Conservation (phyloP, 2,329 filamentous ascomycete species). For the Emergomyces africanus region DNA sequence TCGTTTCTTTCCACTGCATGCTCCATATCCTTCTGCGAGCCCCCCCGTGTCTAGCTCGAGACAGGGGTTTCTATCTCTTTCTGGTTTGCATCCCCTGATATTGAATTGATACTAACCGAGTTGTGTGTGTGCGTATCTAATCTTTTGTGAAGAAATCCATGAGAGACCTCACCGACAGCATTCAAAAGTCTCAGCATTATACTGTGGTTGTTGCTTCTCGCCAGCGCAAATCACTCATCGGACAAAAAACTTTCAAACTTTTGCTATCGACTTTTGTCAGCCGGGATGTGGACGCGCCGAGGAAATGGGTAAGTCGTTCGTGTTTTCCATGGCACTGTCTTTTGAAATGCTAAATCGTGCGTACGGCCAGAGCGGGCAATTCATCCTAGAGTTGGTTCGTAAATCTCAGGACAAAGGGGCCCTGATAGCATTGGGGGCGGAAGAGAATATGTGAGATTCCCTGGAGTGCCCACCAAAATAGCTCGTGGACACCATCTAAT, state of each 20-base stretch:
- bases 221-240: constrained; percentile 8
- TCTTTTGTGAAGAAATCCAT: constrained; percentile 3
- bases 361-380: constrained; percentile 14
- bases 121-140: neutral
- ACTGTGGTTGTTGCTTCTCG: constrained; percentile 1
- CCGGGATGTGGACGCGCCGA: neutral
- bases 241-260: constrained; percentile 4
- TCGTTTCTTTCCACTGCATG: constrained; percentile 10
- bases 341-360: constrained; percentile 5
- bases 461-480: neutral
- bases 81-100: constrained; percentile 3
- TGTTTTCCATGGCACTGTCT: neutral
- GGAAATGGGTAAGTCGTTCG: constrained; percentile 12
- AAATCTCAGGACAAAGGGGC: constrained; percentile 7
- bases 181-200: neutral
- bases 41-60: constrained; percentile 6
- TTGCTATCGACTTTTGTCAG: constrained; percentile 5
- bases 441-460: neutral
- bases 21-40: constrained; percentile 8
- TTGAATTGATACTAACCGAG: neutral
- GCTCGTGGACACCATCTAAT: neutral
- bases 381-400: constrained; percentile 13
- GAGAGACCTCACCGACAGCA: constrained; percentile 5
- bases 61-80: constrained; percentile 9
- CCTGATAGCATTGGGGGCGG: neutral